These are phyloP conservation scores for Symbiodinium natans DNA, from an alignment of 73 alveolate genomes.

Conservation along the genomic window DNA sequence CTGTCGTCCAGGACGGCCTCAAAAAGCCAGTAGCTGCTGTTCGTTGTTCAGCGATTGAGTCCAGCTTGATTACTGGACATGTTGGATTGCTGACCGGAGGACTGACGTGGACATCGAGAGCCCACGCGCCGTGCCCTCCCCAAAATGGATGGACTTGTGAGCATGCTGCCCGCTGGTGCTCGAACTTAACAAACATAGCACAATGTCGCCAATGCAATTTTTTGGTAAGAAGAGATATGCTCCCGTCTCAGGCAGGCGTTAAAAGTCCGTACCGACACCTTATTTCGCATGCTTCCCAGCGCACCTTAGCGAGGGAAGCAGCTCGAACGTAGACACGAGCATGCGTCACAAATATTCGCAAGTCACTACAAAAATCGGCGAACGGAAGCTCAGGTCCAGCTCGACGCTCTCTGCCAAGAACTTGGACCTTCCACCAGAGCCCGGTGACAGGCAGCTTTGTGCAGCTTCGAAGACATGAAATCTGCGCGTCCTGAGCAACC, in stretches of 20 bases:
- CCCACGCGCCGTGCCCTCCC: not conserved
- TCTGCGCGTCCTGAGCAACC: too few species aligned
- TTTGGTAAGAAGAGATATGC: too few species aligned
- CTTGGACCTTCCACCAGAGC: constrained; percentile 3
- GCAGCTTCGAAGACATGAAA: too few species aligned
- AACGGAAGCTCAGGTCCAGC: constrained; percentile 7
- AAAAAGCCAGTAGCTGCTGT: too few species aligned
- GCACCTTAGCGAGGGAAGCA: too few species aligned
- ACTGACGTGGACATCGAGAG: not conserved
- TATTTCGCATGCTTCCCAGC: constrained; percentile 30
- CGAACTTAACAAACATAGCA: too few species aligned
- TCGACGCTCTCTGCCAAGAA: not conserved
- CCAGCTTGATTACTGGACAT: not conserved
- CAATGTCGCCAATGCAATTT: too few species aligned
- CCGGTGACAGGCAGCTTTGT: not conserved
- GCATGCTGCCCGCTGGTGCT: too few species aligned
- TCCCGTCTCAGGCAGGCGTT: not conserved
- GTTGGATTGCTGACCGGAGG: too few species aligned
- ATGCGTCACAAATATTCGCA: too few species aligned
- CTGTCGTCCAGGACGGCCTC: not conserved
- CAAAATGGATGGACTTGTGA: too few species aligned
- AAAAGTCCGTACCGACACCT: constrained; percentile 47
- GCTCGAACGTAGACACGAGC: not conserved
- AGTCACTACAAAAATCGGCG: too few species aligned
- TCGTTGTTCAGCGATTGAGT: not conserved